Percentiles rank a stretch among this genome's conserved stretches.
These are phyloP conservation scores for Aspergillus terreus DNA, from an alignment of 2,329 filamentous ascomycete genomes.

Conservation along the genomic window DNA sequence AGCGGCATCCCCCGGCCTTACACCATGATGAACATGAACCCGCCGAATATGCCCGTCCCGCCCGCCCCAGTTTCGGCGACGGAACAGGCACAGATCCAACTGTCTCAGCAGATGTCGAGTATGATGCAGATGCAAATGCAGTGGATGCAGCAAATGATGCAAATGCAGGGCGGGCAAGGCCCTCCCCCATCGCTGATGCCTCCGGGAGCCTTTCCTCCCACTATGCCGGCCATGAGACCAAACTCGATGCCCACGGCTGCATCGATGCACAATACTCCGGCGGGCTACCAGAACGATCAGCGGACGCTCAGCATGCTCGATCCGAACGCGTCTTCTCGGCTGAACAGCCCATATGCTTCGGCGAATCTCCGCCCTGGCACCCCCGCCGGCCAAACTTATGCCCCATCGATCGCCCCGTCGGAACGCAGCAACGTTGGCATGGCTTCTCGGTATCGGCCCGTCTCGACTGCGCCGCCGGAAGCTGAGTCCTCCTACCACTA, in stretches of 20 bases:
- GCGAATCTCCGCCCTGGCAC: conserved; percentile 22
- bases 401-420: conserved; percentile 88
- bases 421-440: conserved; percentile 92
- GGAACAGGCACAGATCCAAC: conserved; percentile 73
- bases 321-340: conserved; percentile 48
- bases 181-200: conserved; percentile 30
- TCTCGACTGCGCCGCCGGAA: conserved; percentile 60
- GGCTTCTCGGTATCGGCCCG: conserved; percentile 84
- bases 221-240: conserved; percentile 36
- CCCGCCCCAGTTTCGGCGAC: conserved; percentile 50
- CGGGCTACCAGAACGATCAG: conserved; percentile 30
- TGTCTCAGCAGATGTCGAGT: conserved; percentile 78
- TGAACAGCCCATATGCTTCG: conserved; percentile 31
- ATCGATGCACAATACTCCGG: conserved; percentile 18
- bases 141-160: conserved; percentile 69
- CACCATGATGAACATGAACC: conserved; percentile 31
- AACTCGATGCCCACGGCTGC: conserved; percentile 46
- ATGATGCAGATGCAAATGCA: conserved; percentile 96
- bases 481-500: conserved; percentile 29
- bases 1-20: conserved; percentile 35
- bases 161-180: conserved; percentile 57
- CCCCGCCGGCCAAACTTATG: conserved; percentile 53
- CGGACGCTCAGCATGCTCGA: conserved; percentile 84
- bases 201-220: conserved; percentile 23
- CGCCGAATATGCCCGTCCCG: conserved; percentile 15